Evolutionary conservation across 169 alveolate genomes (phyloP).

Genomic region (Theileria annulata): DNA sequence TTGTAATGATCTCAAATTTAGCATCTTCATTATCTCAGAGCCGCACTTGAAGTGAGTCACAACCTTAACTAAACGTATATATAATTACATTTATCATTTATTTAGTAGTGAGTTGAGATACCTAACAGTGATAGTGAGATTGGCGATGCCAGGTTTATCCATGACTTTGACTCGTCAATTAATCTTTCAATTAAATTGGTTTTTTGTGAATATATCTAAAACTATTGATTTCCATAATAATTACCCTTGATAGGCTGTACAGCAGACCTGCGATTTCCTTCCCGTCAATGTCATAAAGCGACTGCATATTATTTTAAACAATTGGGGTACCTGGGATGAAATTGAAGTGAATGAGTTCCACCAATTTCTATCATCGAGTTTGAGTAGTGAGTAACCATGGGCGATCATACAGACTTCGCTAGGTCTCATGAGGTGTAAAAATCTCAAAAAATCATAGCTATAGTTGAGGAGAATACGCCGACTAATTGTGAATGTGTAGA

Average conservation of each 20-base stretch:
- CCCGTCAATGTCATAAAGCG: conserved; percentile 61
- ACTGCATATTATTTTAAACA: background rate
- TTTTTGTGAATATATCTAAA: conserved; percentile 20
- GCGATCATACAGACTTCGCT: conserved; percentile 68
- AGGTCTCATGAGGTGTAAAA: conserved; percentile 48
- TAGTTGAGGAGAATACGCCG: conserved; percentile 28
- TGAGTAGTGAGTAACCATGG: conserved; percentile 52
- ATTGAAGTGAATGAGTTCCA: conserved; percentile 50
- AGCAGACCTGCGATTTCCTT: conserved; percentile 64
- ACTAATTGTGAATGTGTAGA: conserved; percentile 20
- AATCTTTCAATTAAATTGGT: conserved; percentile 27
- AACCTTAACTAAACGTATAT: conserved; percentile 29
- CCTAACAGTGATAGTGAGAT: conserved; percentile 37
- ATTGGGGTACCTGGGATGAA: conserved; percentile 6
- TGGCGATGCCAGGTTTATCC: conserved; percentile 50
- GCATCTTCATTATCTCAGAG: conserved; percentile 7
- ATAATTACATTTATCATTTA: background rate
- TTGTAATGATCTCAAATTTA: conserved; percentile 52
- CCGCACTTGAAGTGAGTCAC: conserved; percentile 38
- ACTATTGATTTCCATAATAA: conserved; percentile 1
- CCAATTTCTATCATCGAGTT: conserved; percentile 52
- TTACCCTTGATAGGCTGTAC: conserved; percentile 36
- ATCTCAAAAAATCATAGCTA: conserved; percentile 52
- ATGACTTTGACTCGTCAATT: conserved; percentile 39
- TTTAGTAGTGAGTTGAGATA: background rate